Conservation (phyloP, 768 basidiomycete species). For the Hericium rajendrae region DNA sequence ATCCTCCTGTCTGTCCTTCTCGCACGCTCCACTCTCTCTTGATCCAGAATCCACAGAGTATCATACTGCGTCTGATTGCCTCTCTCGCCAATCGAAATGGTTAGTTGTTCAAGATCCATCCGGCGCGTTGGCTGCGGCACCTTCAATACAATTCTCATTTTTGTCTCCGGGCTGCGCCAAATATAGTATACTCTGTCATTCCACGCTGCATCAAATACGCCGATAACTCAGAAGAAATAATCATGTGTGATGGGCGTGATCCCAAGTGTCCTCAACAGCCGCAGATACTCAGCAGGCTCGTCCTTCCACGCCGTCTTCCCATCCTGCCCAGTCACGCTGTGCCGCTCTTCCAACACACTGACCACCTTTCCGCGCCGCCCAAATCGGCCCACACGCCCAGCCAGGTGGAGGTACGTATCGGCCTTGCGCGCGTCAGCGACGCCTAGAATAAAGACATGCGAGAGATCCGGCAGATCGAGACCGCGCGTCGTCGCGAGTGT, state of each 20-base stretch:
- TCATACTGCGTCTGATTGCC: no score
- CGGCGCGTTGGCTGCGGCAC: no score
- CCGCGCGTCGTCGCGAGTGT: constrained; percentile 66
- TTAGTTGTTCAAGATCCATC: no score
- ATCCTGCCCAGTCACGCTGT: constrained; percentile 32
- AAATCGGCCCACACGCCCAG: constrained; percentile 71
- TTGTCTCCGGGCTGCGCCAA: no score
- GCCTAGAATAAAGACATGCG: constrained; percentile 69
- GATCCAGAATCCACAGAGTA: no score
- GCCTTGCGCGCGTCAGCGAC: constrained; percentile 41
- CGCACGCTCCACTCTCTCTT: no score
- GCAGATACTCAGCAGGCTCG: background rate
- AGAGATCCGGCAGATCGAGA: constrained; percentile 59
- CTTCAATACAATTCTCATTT: no score
- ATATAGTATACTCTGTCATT: no score
- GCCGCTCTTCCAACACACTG: constrained; percentile 38
- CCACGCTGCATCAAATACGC: no score
- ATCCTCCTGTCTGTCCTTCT: no score
- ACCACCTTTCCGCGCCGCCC: constrained; percentile 59
- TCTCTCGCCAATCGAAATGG: no score
- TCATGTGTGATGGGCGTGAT: constrained; percentile 37
- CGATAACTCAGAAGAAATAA: constrained; percentile 31
- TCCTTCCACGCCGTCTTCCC: constrained; percentile 20
- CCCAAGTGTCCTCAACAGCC: constrained; percentile 11
- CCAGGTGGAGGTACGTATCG: constrained; percentile 59